phyloP scores from a whole-genome alignment of 2,329 filamentous ascomycete genomes.

The Colletotrichum noveboracense region DNA sequence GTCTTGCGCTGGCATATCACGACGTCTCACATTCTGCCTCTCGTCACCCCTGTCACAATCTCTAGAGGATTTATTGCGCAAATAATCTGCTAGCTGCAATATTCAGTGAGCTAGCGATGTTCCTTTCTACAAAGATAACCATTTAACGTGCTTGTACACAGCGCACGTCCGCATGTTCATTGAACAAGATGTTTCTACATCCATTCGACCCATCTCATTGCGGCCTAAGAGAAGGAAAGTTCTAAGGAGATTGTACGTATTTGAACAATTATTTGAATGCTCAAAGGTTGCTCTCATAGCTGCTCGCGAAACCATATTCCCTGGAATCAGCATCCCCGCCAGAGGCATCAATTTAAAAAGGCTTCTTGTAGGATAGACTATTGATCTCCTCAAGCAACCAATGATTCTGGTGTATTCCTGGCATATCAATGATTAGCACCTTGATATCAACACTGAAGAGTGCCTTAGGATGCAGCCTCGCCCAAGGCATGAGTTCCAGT shows the following conservation, averaged over 20 bases:
- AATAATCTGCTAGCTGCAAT: fast-evolving
- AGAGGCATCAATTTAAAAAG: not conserved
- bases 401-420: too few relatives aligned
- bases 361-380: not conserved
- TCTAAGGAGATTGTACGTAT: not conserved
- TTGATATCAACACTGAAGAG: not conserved
- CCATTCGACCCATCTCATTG: not conserved
- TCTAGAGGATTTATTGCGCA: not conserved
- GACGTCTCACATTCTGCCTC: not conserved
- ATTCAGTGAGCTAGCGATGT: not conserved
- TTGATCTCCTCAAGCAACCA: too few relatives aligned
- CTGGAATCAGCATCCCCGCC: not conserved
- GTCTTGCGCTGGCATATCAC: not conserved
- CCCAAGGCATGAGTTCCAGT: not conserved
- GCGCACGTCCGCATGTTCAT: not conserved
- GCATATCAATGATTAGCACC: too few relatives aligned
- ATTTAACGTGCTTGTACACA: not conserved
- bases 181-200: not conserved
- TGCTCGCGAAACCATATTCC: not conserved
- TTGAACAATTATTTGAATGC: not conserved
- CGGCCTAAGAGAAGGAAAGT: fast-evolving
- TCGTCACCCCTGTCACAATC: not conserved
- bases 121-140: not conserved
- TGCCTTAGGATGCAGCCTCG: not conserved
- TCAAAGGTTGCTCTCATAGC: not conserved